Percentiles rank a stretch among this genome's conserved stretches.
These are phyloP conservation scores for Tricholoma flavovirens DNA, from an alignment of 768 basidiomycete species.

Conservation along the genomic window DNA sequence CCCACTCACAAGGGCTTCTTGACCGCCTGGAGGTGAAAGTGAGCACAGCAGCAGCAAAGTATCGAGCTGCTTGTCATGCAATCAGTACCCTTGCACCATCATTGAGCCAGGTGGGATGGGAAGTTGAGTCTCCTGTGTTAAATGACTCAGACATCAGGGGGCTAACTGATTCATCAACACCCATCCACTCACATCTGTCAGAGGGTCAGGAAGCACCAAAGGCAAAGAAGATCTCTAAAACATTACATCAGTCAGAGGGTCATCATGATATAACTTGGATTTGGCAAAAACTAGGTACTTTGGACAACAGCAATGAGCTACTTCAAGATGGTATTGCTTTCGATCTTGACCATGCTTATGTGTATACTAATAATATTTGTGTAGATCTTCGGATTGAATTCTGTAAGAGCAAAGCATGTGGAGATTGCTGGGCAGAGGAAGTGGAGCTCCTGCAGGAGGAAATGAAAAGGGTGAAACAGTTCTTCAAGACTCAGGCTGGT, in stretches of 20 bases:
- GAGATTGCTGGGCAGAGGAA: constrained; percentile 11
- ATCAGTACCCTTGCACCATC: not conserved
- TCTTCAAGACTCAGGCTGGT: constrained; percentile 3
- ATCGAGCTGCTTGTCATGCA: constrained; percentile 3
- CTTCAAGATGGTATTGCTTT: constrained; percentile 11
- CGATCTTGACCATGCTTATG: not conserved
- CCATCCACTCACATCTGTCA: not conserved
- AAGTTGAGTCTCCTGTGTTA: constrained; percentile 7
- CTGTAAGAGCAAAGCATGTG: constrained; percentile 7
- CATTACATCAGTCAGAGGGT: constrained; percentile 3
- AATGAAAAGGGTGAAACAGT: constrained; percentile 5
- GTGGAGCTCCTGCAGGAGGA: constrained; percentile 7
- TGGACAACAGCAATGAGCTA: not conserved
- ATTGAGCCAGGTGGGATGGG: constrained; percentile 3
- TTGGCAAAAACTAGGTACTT: constrained; percentile 11
- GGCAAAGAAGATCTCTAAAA: not conserved
- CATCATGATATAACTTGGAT: constrained; percentile 12
- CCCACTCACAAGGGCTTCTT: no score
- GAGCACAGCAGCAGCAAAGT: constrained; percentile 2
- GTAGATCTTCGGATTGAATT: constrained; percentile 11
- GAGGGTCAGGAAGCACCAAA: not conserved
- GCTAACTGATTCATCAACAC: constrained; percentile 1
- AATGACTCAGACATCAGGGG: constrained; percentile 5
- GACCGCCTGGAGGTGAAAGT: no score
- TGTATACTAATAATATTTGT: not conserved